Conservation (phyloP, 805 yeast species). For the Starmera quercuum region DNA sequence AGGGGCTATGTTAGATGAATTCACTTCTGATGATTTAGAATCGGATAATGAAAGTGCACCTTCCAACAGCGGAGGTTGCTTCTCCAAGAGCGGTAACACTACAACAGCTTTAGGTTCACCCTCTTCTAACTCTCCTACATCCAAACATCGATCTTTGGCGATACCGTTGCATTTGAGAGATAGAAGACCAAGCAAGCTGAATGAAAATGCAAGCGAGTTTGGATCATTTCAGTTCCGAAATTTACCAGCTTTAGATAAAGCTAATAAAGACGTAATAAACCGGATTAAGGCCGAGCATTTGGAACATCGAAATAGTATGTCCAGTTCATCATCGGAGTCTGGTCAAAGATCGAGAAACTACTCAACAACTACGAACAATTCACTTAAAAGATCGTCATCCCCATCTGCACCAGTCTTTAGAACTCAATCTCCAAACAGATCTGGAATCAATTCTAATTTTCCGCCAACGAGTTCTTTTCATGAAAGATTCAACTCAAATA, state of each 20-base stretch:
- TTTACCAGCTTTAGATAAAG: constrained; percentile 82
- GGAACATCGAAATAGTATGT: constrained; percentile 29
- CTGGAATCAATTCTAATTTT: constrained; percentile 6
- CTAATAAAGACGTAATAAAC: constrained; percentile 87
- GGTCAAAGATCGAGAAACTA: constrained; percentile 21
- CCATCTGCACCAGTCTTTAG: constrained; percentile 26
- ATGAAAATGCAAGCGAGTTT: constrained; percentile 68
- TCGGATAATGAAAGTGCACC: constrained; percentile 24
- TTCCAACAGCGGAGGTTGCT: constrained; percentile 6
- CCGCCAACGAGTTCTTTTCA: constrained; percentile 15
- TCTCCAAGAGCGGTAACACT: not conserved
- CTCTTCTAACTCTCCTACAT: constrained; percentile 24
- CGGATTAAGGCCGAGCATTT: constrained; percentile 78
- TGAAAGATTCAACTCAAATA: constrained; percentile 26
- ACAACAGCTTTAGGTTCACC: constrained; percentile 21
- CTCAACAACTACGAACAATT: constrained; percentile 25
- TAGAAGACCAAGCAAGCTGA: constrained; percentile 63
- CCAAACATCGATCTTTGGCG: constrained; percentile 35
- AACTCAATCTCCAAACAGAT: constrained; percentile 24
- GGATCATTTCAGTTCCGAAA: constrained; percentile 91
- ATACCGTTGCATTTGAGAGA: constrained; percentile 56
- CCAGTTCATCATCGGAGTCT: constrained; percentile 29
- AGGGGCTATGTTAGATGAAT: constrained; percentile 71
- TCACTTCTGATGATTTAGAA: constrained; percentile 36
- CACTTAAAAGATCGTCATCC: constrained; percentile 40